Base-by-base conservation (phyloP, 2,329 filamentous ascomycete genomes). In the Talaromyces sp. region DNA sequence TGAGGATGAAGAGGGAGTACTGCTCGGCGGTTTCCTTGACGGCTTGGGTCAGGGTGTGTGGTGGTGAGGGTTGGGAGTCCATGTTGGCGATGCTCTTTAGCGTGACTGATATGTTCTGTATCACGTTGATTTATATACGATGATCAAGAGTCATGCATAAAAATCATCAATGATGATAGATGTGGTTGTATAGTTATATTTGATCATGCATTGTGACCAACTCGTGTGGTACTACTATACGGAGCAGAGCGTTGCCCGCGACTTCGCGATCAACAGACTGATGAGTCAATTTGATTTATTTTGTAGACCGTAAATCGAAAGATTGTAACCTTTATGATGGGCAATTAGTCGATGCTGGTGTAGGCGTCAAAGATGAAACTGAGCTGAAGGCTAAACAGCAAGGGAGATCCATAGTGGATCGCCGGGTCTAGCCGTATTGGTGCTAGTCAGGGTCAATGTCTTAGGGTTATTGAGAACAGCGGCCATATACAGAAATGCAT, bases 1-100 rank as follows among this genome's bases (percentile, higher is more conserved):
- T 60, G 14, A 77, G 62, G 1, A 68, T 72, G 22, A 71, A 69
- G 70, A 73, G 72, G 10, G 66, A 72, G 47, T 72, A 37, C 13
- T 69, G 54, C 31, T 69, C 66, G 19, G 72, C 31, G 16, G 59
- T 66, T 45, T 73, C 70, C 41, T 69, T 70, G n/a, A 64, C 50
- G 1, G 60, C 39, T 64, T 66, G 60, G 37, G 63, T 31, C 31
- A 61, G 45, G 35, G n/a, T 45, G 45, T 61, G 63, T 11, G 63
- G 57, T 45, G 45, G n/a, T 16, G 43, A 27, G 31, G 24, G 19
- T 52, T 54, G 45, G n/a, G 50, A 19, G 2, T 63, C 50, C 61
- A 63, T 62, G n/a, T 62, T 62, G 33, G 27, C 9, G 31, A 31
- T 50, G 41, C 8, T 11, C 19, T 22, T 47, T 22, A 37, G 13